phyloP scores from a whole-genome alignment of 805 yeast species.

The Suhomyces xylopsoci region DNA sequence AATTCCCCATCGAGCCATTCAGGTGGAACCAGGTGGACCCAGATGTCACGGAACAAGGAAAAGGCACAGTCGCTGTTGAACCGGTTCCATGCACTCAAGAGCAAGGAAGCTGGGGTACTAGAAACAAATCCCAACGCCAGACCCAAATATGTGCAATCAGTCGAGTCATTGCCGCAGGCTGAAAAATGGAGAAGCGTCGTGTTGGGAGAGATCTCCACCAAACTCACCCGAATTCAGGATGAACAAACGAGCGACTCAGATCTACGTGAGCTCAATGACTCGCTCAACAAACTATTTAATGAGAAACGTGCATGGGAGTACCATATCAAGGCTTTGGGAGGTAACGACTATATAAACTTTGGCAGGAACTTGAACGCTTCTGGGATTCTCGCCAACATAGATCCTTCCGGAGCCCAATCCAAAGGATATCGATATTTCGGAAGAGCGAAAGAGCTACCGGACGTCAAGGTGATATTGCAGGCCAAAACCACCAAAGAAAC shows the following conservation, averaged over 20 bases:
- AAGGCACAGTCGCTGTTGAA: conserved; percentile 70
- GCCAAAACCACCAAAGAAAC: conserved; percentile 30
- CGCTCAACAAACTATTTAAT: conserved; percentile 58
- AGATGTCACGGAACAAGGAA: conserved; percentile 75
- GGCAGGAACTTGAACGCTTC: conserved; percentile 19
- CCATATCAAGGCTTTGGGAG: conserved; percentile 67
- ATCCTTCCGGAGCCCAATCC: conserved; percentile 22
- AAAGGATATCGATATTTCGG: conserved; percentile 77
- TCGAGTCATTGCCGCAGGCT: conserved; percentile 57
- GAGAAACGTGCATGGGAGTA: conserved; percentile 80
- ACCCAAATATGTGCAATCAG: conserved; percentile 57
- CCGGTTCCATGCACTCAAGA: conserved; percentile 61
- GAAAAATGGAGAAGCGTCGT: conserved; percentile 67
- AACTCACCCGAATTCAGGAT: conserved; percentile 64
- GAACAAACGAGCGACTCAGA: conserved; percentile 51
- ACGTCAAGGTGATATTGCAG: conserved; percentile 43
- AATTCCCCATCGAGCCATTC: not conserved
- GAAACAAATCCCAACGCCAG: conserved; percentile 55
- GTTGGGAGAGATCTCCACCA: conserved; percentile 58
- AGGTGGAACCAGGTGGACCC: not conserved
- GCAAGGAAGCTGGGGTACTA: conserved; percentile 55
- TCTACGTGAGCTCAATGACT: conserved; percentile 72
- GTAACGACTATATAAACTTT: conserved; percentile 56
- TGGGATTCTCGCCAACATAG: conserved; percentile 12
- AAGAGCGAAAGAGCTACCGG: conserved; percentile 76